Percentiles rank a stretch among this genome's conserved stretches.
phyloP scores from a whole-genome alignment of 768 basidiomycete species.

The Mycena pura region DNA sequence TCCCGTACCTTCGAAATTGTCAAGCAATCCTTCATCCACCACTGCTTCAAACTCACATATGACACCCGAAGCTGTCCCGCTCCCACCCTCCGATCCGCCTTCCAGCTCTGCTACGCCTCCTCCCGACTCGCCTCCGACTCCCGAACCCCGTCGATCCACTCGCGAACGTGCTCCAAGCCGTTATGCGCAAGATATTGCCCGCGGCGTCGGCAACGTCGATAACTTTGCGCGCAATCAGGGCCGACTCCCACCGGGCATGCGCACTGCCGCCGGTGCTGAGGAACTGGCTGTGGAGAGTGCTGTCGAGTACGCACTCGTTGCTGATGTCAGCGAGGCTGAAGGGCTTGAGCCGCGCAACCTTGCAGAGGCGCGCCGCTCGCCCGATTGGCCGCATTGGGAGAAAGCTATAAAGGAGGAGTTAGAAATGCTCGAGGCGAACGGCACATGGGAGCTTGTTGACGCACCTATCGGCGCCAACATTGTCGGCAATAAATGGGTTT shows the following conservation, averaged over 20 bases:
- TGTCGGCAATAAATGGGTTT: conserved; percentile 25
- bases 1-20: background rate
- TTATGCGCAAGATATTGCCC: background rate
- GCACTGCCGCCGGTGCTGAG: background rate
- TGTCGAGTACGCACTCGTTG: conserved; percentile 19
- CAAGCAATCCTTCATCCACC: background rate
- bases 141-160: background rate
- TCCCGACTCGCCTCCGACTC: background rate
- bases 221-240: background rate
- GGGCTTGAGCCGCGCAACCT: conserved; percentile 12
- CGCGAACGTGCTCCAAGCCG: background rate
- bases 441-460: conserved; percentile 26
- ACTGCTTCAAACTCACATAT: background rate
- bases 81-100: conserved; percentile 1
- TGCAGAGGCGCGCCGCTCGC: conserved; percentile 5
- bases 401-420: conserved; percentile 27
- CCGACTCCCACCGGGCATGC: background rate
- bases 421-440: conserved; percentile 13
- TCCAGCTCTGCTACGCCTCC: background rate
- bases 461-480: background rate
- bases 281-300: background rate
- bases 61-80: background rate
- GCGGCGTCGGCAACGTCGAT: background rate
- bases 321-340: conserved; percentile 12
- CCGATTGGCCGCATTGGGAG: conserved; percentile 31